Evolutionary conservation across 148 eudicot genomes (phyloP).

Genomic region (Selenicereus undatus): DNA sequence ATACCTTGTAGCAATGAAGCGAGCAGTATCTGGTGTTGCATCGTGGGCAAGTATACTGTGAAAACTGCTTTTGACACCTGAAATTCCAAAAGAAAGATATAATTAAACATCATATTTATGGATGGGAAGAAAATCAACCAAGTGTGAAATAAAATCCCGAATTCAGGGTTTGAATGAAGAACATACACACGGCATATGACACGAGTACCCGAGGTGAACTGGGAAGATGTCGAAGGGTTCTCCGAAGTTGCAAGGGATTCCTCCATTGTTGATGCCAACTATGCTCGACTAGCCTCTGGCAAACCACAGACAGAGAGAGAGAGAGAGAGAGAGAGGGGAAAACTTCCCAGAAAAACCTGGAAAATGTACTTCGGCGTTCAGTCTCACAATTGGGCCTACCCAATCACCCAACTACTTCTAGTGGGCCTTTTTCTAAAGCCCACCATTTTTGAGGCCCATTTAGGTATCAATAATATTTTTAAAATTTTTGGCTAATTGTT

Average conservation of each 20-base stretch:
- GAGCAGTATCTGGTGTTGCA: slow-evolving; percentile 92
- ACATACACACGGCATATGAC: slow-evolving; percentile 62
- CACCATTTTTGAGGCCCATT: too few relatives aligned
- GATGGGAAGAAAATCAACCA: too few relatives aligned
- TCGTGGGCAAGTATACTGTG: slow-evolving; percentile 89
- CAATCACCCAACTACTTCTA: too few relatives aligned
- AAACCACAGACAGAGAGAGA: background rate
- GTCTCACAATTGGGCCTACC: too few relatives aligned
- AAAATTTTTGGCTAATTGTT: too few relatives aligned
- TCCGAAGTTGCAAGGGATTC: slow-evolving; percentile 32
- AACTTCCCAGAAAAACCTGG: slow-evolving; percentile 1
- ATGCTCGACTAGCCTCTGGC: background rate
- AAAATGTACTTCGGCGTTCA: background rate
- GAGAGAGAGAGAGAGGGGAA: background rate
- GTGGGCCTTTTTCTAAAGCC: too few relatives aligned
- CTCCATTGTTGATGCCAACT: slow-evolving; percentile 28
- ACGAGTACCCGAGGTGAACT: slow-evolving; percentile 37
- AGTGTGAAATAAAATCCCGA: background rate
- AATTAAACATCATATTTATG: background rate
- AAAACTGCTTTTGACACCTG: slow-evolving; percentile 92
- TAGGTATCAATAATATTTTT: too few relatives aligned
- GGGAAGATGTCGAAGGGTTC: slow-evolving; percentile 28
- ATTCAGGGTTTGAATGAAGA: background rate
- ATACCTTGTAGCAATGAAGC: slow-evolving; percentile 91
- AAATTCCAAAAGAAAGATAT: slow-evolving; percentile 15